Evolutionary conservation across 2,329 filamentous ascomycete genomes (phyloP).

Genomic region (Aspergillus pseudoviridinutans): DNA sequence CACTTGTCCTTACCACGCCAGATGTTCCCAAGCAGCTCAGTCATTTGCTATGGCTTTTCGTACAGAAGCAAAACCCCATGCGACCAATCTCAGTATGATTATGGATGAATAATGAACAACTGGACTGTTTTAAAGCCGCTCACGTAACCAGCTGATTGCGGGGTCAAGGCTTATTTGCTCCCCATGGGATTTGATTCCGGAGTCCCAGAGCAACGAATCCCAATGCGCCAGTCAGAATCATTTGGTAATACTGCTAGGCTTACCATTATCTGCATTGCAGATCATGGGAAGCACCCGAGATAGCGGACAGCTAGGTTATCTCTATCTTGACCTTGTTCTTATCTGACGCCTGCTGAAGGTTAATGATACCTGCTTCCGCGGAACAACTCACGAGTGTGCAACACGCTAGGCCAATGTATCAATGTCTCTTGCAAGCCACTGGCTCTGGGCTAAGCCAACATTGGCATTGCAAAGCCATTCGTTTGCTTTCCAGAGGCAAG

Average conservation of each 20-base stretch:
- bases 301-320: background rate
- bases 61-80: background rate
- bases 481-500: background rate
- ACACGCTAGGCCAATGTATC: background rate
- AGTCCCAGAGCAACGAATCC: background rate
- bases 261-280: background rate
- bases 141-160: background rate
- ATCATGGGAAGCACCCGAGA: background rate
- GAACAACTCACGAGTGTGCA: background rate
- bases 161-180: background rate
- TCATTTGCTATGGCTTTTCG: background rate
- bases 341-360: background rate
- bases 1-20: background rate
- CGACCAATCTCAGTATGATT: background rate
- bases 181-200: background rate
- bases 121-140: background rate
- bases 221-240: background rate
- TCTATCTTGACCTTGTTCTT: background rate
- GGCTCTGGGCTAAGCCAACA: background rate
- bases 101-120: background rate
- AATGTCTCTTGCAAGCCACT: background rate
- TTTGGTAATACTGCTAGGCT: background rate
- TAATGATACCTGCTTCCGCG: background rate
- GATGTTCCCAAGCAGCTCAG: background rate
- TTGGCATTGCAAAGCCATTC: background rate